Percentiles rank a stretch among this genome's conserved stretches.
Evolutionary conservation across 352 stramenopile species (phyloP).

Genomic region (Globisporangium uncinulatum): DNA sequence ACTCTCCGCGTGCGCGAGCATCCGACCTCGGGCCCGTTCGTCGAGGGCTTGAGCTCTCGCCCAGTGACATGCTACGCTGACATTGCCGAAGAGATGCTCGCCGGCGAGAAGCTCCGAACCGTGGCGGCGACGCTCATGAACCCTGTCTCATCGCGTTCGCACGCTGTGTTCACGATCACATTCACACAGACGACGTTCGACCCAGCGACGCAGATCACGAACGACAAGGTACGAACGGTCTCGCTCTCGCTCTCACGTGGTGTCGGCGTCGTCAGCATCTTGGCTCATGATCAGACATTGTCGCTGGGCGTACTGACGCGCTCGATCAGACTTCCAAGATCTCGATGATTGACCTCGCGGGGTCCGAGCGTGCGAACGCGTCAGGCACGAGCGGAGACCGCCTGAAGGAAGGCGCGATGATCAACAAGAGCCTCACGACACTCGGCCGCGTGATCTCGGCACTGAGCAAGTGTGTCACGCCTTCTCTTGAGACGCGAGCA

Average conservation of each 20-base stretch:
- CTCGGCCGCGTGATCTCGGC: constrained; percentile 86
- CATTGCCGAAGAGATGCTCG: constrained; percentile 69
- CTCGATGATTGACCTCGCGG: constrained; percentile 81
- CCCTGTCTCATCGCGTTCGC: constrained; percentile 91
- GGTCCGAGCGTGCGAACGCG: constrained; percentile 73
- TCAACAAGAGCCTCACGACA: constrained; percentile 90
- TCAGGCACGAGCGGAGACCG: constrained; percentile 82
- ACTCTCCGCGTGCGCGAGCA: constrained; percentile 77
- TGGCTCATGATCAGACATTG: too few species aligned
- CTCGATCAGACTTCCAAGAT: constrained; percentile 69
- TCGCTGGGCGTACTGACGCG: background rate
- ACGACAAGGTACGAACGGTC: constrained; percentile 45
- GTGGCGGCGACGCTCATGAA: constrained; percentile 97
- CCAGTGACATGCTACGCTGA: constrained; percentile 77
- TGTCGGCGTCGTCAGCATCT: too few species aligned
- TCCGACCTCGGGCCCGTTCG: constrained; percentile 77
- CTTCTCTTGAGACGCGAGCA: background rate
- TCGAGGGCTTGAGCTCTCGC: constrained; percentile 66
- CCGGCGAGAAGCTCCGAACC: constrained; percentile 93
- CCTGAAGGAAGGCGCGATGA: constrained; percentile 89
- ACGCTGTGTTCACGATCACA: constrained; percentile 97
- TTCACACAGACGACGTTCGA: constrained; percentile 78
- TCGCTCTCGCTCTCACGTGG: background rate
- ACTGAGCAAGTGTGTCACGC: constrained; percentile 49
- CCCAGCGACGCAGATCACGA: constrained; percentile 38